phyloP scores from a whole-genome alignment of 225 moss, liverwort and hornwort species.

The Sphagnum contortum region DNA sequence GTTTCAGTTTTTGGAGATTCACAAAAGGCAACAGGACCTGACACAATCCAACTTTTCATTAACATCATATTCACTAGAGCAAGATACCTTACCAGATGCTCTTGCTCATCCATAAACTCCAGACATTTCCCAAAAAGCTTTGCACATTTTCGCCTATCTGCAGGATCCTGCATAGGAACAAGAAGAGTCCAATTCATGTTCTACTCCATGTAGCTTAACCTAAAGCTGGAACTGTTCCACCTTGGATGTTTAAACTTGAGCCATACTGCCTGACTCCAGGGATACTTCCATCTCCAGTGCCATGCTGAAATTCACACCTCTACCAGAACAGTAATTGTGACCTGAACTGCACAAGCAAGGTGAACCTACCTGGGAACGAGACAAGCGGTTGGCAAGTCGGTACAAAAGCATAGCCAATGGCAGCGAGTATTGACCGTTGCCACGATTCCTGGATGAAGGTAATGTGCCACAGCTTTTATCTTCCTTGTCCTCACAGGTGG shows the following conservation, averaged over 20 bases:
- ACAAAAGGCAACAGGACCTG: too few relatives aligned
- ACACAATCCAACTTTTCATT: too few relatives aligned
- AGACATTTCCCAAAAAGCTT: constrained; percentile 91
- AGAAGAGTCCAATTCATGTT: neutral
- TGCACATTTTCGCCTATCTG: constrained; percentile 77
- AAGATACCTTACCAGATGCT: constrained; percentile 54
- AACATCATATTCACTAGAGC: too few relatives aligned
- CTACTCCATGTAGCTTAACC: neutral
- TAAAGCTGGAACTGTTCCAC: neutral
- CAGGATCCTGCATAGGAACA: constrained; percentile 57
- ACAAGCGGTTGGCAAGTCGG: constrained; percentile 84
- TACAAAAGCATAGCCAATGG: constrained; percentile 97
- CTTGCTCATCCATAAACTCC: constrained; percentile 97
- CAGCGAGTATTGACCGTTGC: constrained; percentile 84
- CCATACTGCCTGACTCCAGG: too few relatives aligned
- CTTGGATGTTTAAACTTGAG: neutral
- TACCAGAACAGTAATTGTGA: too few relatives aligned
- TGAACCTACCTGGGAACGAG: constrained; percentile 67
- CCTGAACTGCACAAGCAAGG: too few relatives aligned
- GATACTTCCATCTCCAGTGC: too few relatives aligned
- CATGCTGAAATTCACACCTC: too few relatives aligned
- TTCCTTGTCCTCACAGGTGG: constrained; percentile 61
- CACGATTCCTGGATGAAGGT: constrained; percentile 56
- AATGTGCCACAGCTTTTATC: constrained; percentile 53
- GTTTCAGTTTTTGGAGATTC: neutral